phyloP scores from a whole-genome alignment of 192 early-diverging fungal species.

The Coemansia sp. region DNA sequence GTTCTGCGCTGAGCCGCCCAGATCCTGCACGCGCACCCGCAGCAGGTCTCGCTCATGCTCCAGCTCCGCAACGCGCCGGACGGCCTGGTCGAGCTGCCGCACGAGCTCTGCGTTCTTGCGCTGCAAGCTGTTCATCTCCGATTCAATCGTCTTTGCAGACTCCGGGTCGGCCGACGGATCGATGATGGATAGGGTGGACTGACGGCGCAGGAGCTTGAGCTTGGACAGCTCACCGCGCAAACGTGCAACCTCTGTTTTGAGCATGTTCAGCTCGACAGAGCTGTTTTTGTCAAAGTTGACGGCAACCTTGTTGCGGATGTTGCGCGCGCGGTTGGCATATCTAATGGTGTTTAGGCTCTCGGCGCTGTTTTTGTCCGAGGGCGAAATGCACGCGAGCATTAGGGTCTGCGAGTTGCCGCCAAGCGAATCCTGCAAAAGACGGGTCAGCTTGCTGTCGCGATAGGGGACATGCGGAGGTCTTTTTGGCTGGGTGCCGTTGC shows the following conservation, averaged over 20 bases:
- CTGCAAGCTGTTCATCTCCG: constrained; percentile 16
- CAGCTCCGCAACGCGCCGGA: constrained; percentile 22
- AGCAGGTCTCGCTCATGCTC: constrained; percentile 36
- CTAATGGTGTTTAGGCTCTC: constrained; percentile 96
- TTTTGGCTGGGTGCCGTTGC: constrained; percentile 22
- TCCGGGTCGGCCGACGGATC: constrained; percentile 4
- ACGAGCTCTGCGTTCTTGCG: constrained; percentile 23
- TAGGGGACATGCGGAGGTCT: constrained; percentile 83
- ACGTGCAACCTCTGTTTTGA: constrained; percentile 50
- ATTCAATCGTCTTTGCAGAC: not conserved
- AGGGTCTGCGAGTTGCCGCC: constrained; percentile 94
- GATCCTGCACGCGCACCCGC: constrained; percentile 13
- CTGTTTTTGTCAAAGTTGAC: constrained; percentile 63
- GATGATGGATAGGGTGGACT: constrained; percentile 13
- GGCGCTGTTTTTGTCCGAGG: constrained; percentile 76
- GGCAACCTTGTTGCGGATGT: constrained; percentile 89
- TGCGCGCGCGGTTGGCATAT: constrained; percentile 95
- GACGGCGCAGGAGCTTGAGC: constrained; percentile 41
- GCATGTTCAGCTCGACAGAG: constrained; percentile 49
- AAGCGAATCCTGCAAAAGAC: constrained; percentile 91
- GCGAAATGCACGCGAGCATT: constrained; percentile 95
- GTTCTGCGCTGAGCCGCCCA: constrained; percentile 31
- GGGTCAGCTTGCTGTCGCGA: constrained; percentile 95
- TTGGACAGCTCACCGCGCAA: constrained; percentile 52
- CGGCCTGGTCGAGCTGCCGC: constrained; percentile 24